phyloP scores from a whole-genome alignment of 2,329 filamentous ascomycete genomes.

The Pseudogymnoascus verrucosus region DNA sequence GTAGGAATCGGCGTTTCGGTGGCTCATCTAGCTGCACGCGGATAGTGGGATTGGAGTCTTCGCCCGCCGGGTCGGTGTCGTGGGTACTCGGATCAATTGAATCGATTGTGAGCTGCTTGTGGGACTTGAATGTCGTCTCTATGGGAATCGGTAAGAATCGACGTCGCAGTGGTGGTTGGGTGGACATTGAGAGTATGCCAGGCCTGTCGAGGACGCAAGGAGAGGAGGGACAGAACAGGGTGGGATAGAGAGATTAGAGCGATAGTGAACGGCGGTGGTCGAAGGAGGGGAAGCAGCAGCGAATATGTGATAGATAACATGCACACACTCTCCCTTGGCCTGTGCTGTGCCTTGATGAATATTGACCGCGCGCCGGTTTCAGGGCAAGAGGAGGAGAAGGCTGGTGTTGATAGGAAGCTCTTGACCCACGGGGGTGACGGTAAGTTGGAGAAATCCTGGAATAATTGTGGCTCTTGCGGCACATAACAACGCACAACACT shows the following conservation, averaged over 20 bases:
- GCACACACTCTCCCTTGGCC: neutral
- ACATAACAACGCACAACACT: neutral
- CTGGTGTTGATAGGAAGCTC: neutral
- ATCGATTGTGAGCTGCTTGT: conserved; percentile 1
- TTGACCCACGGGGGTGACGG: neutral
- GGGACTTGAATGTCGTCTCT: conserved; percentile 56
- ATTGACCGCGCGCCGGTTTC: neutral
- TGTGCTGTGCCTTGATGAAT: neutral
- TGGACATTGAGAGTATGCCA: conserved; percentile 1
- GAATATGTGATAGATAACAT: neutral
- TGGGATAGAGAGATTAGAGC: neutral
- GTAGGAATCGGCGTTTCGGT: conserved; percentile 53
- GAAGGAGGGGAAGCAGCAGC: neutral
- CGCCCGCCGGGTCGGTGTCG: conserved; percentile 15
- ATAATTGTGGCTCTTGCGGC: neutral
- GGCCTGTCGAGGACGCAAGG: neutral
- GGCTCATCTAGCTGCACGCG: conserved; percentile 24
- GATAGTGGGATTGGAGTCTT: neutral
- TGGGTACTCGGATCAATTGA: conserved; percentile 10
- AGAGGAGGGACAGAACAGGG: neutral
- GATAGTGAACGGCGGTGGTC: neutral
- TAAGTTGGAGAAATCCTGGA: neutral
- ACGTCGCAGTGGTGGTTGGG: conserved; percentile 25
- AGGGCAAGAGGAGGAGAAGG: neutral
- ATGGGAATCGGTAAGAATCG: conserved; percentile 63